Evolutionary conservation across 225 moss, liverwort and hornwort species (phyloP).

Genomic region (Pseudisothecium myosuroides): DNA sequence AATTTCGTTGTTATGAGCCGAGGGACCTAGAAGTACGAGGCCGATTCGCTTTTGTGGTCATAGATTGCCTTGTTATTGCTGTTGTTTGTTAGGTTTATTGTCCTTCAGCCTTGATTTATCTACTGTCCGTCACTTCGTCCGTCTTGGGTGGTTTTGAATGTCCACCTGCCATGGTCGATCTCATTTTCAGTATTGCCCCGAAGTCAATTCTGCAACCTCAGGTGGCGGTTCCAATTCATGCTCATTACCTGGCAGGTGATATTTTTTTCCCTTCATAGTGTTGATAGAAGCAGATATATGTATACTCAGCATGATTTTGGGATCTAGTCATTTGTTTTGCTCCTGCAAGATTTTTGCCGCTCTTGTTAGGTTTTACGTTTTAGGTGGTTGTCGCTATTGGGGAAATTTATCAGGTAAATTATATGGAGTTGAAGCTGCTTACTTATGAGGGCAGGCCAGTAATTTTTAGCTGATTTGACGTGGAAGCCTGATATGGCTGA

Average conservation of each 20-base stretch:
- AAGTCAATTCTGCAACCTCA: background rate
- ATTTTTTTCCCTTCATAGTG: background rate
- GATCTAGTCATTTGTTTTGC: background rate
- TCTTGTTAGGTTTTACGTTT: background rate
- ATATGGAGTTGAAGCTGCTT: background rate
- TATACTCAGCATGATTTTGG: background rate
- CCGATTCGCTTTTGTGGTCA: background rate
- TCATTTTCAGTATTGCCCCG: background rate
- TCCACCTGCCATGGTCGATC: background rate
- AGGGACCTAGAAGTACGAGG: background rate
- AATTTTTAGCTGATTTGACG: background rate
- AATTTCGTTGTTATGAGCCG: background rate
- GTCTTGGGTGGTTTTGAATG: slow-evolving; percentile 1
- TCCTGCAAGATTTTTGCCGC: background rate
- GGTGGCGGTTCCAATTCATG: background rate
- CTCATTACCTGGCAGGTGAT: background rate
- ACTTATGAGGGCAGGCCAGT: background rate
- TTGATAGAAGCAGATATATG: background rate
- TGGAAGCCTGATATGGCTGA: background rate
- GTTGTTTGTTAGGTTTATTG: slow-evolving; percentile 3
- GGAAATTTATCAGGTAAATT: background rate
- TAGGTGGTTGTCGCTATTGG: background rate
- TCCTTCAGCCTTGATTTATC: background rate
- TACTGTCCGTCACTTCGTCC: background rate
- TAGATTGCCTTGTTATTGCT: background rate